A percentile compares a stretch with the other conserved stretches of the same genome.
phyloP scores from a whole-genome alignment of 306 rosid genomes.

The Leucaena leucocephala region DNA sequence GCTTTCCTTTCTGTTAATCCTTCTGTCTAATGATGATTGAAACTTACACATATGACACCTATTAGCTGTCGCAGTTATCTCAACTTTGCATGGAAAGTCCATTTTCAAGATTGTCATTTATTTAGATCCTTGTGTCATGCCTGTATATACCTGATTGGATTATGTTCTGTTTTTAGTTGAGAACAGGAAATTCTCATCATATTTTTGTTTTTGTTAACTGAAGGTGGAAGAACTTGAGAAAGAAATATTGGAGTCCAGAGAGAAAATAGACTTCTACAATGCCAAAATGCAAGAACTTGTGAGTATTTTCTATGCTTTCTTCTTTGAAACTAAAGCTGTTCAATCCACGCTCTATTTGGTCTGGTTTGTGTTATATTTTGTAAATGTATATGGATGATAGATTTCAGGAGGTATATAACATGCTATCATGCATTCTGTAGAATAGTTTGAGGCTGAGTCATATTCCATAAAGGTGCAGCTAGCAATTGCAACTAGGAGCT shows the following conservation, averaged over 20 bases:
- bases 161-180: constrained; percentile 26
- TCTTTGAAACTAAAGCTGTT: constrained; percentile 37
- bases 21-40: constrained; percentile 9
- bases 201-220: constrained; percentile 39
- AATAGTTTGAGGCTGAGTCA: constrained; percentile 34
- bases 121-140: constrained; percentile 27
- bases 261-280: constrained; percentile 80
- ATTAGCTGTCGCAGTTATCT: constrained; percentile 26
- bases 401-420: not conserved
- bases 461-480: constrained; percentile 22
- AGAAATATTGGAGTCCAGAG: constrained; percentile 75
- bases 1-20: constrained; percentile 27
- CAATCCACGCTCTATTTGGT: constrained; percentile 18
- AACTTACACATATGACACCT: constrained; percentile 17
- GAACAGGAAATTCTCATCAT: constrained; percentile 20
- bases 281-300: constrained; percentile 97
- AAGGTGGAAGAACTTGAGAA: constrained; percentile 96
- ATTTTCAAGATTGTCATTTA: constrained; percentile 28
- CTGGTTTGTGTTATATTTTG: constrained; percentile 26
- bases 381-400: constrained; percentile 18
- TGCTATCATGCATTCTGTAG: constrained; percentile 4
- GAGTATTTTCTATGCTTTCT: constrained; percentile 48
- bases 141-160: constrained; percentile 28
- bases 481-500: constrained; percentile 28
- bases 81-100: constrained; percentile 24